phyloP scores from a whole-genome alignment of 345 rosid species.

The Atalantia buxifolia region DNA sequence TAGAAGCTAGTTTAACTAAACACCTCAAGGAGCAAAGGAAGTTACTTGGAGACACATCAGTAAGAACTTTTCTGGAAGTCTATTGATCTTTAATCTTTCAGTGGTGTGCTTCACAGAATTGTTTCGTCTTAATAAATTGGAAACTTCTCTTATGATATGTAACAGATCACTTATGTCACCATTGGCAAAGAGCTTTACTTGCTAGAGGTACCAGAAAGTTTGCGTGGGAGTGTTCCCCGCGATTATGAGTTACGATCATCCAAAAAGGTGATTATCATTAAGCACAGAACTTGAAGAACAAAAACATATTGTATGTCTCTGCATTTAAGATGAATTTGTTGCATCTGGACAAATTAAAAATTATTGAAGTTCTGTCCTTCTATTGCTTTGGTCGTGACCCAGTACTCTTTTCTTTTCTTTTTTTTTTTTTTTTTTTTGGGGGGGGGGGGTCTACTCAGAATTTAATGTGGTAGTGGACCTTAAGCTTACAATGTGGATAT shows the following conservation, averaged over 20 bases:
- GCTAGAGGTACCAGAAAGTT: conserved; percentile 82
- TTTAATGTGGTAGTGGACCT: too few species aligned
- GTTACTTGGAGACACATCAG: conserved; percentile 77
- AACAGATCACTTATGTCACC: conserved; percentile 82
- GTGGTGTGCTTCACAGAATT: conserved; percentile 4
- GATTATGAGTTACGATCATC: conserved; percentile 94
- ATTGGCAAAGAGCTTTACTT: conserved; percentile 88
- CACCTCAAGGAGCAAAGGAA: conserved; percentile 86
- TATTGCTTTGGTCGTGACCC: neutral
- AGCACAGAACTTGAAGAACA: neutral
- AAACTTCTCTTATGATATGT: conserved; percentile 17
- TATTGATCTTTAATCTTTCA: conserved; percentile 10
- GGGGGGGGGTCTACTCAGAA: too few species aligned
- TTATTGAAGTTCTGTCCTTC: neutral
- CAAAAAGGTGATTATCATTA: conserved; percentile 58
- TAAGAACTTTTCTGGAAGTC: conserved; percentile 31
- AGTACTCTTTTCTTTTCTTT: too few species aligned
- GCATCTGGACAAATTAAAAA: too few species aligned
- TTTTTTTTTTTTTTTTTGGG: too few species aligned
- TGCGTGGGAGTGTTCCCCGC: conserved; percentile 67
- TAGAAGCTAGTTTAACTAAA: conserved; percentile 60
- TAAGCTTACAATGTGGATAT: too few species aligned
- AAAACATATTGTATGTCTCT: neutral
- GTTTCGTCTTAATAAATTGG: conserved; percentile 20
- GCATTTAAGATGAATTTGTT: neutral